A percentile compares a stretch with the other conserved stretches of the same genome.
Conservation (phyloP, 805 yeast genomes). For the Metschnikowia vanudenii region DNA sequence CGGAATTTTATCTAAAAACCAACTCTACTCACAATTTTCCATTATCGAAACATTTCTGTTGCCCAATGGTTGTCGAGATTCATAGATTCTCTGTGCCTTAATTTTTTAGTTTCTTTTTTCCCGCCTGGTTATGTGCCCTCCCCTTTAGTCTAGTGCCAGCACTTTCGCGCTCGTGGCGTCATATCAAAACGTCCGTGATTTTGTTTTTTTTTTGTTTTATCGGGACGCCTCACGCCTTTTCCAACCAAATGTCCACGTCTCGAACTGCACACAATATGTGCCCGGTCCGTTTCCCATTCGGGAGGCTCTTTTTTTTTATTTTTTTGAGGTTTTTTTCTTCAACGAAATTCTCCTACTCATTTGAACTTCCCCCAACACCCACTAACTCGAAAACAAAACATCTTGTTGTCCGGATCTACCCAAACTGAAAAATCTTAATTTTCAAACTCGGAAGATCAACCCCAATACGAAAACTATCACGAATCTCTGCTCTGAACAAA, state of each 20-base stretch:
- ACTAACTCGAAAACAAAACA: neutral
- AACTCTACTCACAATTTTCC: too few species aligned
- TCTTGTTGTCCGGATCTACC: neutral
- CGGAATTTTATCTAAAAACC: too few species aligned
- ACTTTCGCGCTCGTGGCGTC: neutral
- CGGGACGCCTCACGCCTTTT: neutral
- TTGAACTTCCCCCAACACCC: constrained; percentile 7
- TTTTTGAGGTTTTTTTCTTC: constrained; percentile 8
- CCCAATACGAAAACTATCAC: neutral
- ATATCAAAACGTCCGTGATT: neutral
- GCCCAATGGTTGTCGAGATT: too few species aligned
- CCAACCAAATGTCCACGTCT: neutral
- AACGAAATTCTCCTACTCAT: constrained; percentile 10
- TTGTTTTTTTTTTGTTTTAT: neutral
- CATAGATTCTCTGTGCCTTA: too few species aligned
- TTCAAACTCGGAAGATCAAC: neutral
- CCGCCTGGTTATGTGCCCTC: too few species aligned
- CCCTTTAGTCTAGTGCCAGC: neutral
- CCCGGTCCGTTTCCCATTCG: constrained; percentile 5
- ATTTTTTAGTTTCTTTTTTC: too few species aligned
- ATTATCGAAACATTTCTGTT: too few species aligned
- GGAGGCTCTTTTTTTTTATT: constrained; percentile 4
- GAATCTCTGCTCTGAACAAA: neutral
- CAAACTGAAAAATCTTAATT: neutral
- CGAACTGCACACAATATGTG: constrained; percentile 2